These are phyloP conservation scores for Rhodosporidiobolus sp. DNA, from an alignment of 768 basidiomycete species.

Conservation along the genomic window DNA sequence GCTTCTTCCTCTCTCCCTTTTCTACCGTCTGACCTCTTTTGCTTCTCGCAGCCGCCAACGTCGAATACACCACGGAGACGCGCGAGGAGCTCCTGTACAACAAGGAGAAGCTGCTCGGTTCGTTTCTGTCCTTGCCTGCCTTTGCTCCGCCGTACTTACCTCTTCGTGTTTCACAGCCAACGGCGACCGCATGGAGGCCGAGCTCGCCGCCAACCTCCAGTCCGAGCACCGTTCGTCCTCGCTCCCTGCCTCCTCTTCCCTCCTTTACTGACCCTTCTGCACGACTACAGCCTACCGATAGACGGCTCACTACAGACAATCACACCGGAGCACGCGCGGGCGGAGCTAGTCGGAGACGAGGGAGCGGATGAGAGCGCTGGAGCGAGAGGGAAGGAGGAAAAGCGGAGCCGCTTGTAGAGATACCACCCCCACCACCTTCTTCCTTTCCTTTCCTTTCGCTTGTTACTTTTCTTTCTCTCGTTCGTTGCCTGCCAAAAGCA, in stretches of 20 bases:
- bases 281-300: constrained; percentile 24
- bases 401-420: no score
- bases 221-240: constrained; percentile 48
- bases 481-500: not conserved
- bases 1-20: constrained; percentile 18
- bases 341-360: not conserved
- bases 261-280: not conserved
- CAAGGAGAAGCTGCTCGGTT: constrained; percentile 92
- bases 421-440: no score
- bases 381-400: not conserved
- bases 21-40: not conserved
- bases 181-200: constrained; percentile 93
- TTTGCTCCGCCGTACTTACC: not conserved
- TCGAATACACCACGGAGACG: constrained; percentile 95
- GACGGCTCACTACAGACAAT: not conserved
- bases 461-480: no score
- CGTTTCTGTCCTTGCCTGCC: not conserved
- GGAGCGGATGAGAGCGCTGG: not conserved
- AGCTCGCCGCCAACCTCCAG: constrained; percentile 83
- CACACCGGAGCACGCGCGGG: no score
- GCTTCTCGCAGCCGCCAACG: constrained; percentile 73
- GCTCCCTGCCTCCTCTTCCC: not conserved
- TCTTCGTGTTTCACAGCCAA: constrained; percentile 51
- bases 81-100: constrained; percentile 98
- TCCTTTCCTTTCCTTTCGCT: no score